phyloP scores from a whole-genome alignment of 371 early-diverging fungal genomes.

The Rhizomucor miehei region DNA sequence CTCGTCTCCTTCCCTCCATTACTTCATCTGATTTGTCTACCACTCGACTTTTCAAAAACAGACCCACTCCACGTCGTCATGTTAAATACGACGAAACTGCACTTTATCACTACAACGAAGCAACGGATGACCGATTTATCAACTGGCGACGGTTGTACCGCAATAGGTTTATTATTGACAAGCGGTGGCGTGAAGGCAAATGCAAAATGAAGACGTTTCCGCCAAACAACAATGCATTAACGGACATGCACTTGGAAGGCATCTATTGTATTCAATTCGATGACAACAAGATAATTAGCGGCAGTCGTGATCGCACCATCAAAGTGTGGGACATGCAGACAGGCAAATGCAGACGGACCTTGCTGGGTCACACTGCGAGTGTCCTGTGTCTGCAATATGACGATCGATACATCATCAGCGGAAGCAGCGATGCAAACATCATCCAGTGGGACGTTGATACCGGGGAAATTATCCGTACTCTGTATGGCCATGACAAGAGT shows the following conservation, averaged over 20 bases:
- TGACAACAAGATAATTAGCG: conserved; percentile 65
- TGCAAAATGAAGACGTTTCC: conserved; percentile 58
- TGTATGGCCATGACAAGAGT: conserved; percentile 63
- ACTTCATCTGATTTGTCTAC: conserved; percentile 12
- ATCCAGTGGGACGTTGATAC: conserved; percentile 79
- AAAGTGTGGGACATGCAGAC: conserved; percentile 80
- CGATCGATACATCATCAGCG: conserved; percentile 72
- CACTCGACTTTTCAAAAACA: conserved; percentile 20
- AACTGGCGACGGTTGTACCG: conserved; percentile 71
- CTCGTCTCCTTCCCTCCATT: conserved; percentile 10
- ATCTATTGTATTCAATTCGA: conserved; percentile 93
- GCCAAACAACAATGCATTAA: conserved; percentile 7
- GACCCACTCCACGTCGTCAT: conserved; percentile 23
- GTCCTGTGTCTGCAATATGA: conserved; percentile 85
- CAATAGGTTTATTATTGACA: conserved; percentile 52
- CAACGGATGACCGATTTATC: conserved; percentile 41
- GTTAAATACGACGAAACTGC: conserved; percentile 33
- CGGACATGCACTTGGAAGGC: conserved; percentile 80
- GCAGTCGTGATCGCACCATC: conserved; percentile 82
- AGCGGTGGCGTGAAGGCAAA: conserved; percentile 68
- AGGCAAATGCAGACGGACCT: conserved; percentile 53
- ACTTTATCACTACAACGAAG: conserved; percentile 32
- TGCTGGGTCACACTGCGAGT: conserved; percentile 76
- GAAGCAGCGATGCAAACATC: conserved; percentile 79
- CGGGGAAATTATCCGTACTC: conserved; percentile 53